Evolutionary conservation across 164 flowering plant species (phyloP), one percentile per base, ranked within the genome.

Genomic region (Sedum album): DNA sequence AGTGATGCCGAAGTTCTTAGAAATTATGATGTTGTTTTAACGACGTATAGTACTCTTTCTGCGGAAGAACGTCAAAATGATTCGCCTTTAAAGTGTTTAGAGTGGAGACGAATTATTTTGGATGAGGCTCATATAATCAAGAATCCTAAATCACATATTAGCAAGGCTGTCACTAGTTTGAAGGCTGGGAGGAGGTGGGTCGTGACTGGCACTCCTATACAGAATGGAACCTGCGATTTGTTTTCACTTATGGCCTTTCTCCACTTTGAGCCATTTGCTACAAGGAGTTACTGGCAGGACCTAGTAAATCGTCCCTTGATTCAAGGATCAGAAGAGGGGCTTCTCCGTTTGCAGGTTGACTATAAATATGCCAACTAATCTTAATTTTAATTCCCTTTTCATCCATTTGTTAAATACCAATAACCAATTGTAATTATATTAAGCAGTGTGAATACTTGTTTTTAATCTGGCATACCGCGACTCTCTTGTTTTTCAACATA

Each of bases 81-180:
- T 2, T 87, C 93, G 28, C 96, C 98, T 13, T 46, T 87, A n/a
- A 80, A 82, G 63, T 74, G 78, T 80, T 76, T 88, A 11, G 84
- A 85, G 70, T 91, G 98, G 98, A 79, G 87, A 76, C 76, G 98
- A 36, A 80, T 93, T 65, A 88, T 93, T 62, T 76, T 93, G 71
- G 98, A 91, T 72, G 97, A 93, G 81, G 98, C 95, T 18, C 98
- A 91, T 78, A n/a, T 79, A 41, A 86, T 93, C 68, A 91, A 89
- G 81, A 91, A 88, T 80, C 79, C 63, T 18, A 76, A 71, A 60
- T 80, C 94, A 41, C 71, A 66, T 35, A 91, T 82, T 71, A 84
- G 89, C 75, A 68, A 70, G 67, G 95, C 93, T n/a, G 94, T 89
- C 26, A 74, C 77, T 26, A 76, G 73, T 35, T 73, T 91, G 75